Evolutionary conservation across 2,329 filamentous ascomycete species (phyloP).

Genomic region (Cordyceps cateniannulata): DNA sequence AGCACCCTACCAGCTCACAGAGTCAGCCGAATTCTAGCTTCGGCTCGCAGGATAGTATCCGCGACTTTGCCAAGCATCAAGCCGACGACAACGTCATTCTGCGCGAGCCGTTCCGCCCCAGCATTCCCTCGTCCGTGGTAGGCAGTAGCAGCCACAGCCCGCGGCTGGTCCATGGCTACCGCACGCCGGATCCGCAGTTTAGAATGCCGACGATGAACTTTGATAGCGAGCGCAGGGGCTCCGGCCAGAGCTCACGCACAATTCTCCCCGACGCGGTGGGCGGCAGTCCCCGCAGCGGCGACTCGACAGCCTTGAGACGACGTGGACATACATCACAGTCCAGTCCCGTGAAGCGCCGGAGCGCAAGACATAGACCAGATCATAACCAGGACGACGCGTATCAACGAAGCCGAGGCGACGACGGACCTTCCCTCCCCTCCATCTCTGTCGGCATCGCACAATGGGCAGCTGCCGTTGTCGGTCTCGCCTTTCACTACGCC

Average conservation of each 20-base stretch:
- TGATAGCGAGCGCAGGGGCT: slow-evolving; percentile 30
- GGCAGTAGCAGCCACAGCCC: slow-evolving; percentile 1
- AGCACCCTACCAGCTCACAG: slow-evolving; percentile 32
- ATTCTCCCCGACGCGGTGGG: slow-evolving; percentile 22
- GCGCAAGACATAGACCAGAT: slow-evolving; percentile 14
- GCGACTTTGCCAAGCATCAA: slow-evolving; percentile 45
- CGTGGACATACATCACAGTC: slow-evolving; percentile 16
- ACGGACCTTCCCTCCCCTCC: slow-evolving; percentile 28
- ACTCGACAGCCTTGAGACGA: slow-evolving; percentile 22
- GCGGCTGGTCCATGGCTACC: slow-evolving; percentile 21
- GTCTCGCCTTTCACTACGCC: slow-evolving; percentile 52
- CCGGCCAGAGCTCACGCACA: slow-evolving; percentile 28
- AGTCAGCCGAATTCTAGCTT: slow-evolving; percentile 30
- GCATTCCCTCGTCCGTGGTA: slow-evolving; percentile 33
- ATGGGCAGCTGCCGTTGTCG: slow-evolving; percentile 51
- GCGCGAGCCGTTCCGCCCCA: slow-evolving; percentile 49
- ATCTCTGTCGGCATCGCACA: slow-evolving; percentile 33
- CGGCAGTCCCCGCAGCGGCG: slow-evolving; percentile 18
- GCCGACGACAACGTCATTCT: slow-evolving; percentile 51
- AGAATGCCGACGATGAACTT: slow-evolving; percentile 45
- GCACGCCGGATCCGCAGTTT: slow-evolving; percentile 44
- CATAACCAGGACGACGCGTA: slow-evolving; percentile 15
- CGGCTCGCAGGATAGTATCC: slow-evolving; percentile 49
- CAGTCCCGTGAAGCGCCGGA: slow-evolving; percentile 22
- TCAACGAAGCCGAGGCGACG: neutral